Evolutionary conservation across 306 rosid genomes (phyloP), one percentile per base, ranked within the genome.

Genomic region (Parietaria judaica): DNA sequence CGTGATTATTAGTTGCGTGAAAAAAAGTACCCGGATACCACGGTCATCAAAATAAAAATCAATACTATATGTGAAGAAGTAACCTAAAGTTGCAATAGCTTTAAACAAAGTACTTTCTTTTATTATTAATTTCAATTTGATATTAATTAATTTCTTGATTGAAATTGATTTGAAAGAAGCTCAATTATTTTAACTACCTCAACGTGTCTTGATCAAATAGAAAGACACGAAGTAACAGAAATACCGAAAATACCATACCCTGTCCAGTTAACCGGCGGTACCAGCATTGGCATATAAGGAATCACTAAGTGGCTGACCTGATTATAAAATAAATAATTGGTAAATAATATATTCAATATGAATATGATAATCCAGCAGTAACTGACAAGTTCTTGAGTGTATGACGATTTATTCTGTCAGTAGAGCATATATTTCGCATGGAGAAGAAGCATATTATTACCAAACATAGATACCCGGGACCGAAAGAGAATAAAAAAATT

Each of bases 201-300:
- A 37, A 69, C 8, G n/a, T 3, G n/a, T 58, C 59, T 53, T 35
- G 58, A 47, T 52, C n/a, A 17, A 41, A 44, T 63, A 54, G 47
- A 61, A 31, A 14, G 41, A n/a, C 57, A 62, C 44, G 37, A 65
- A 55, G 46, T 62, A 16, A 44, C 35, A 58, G 17, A 44, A 36
- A 11, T 49, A 63, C 31, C 56, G 48, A 60, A 60, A 67, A 52
- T 73, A 54, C 35, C 88, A 67, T 92, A 92, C 99, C 96, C 95
- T 70, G 81, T 77, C 99, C 99, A 92, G 54, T 76, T 80, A 66
- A 79, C 70, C 63, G 99, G 95, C 59, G 96, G 94, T 73, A 88
- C 84, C 86, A 92, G 72, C 99, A 92, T 92, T 55, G 99, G 99
- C 90, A 86, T 80, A 60, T 88, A 92, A 61, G 96, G 99, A 74